Percentiles rank a stretch among this genome's conserved stretches.
Conservation (phyloP, 352 stramenopile genomes). For the Discostella stelligera region DNA sequence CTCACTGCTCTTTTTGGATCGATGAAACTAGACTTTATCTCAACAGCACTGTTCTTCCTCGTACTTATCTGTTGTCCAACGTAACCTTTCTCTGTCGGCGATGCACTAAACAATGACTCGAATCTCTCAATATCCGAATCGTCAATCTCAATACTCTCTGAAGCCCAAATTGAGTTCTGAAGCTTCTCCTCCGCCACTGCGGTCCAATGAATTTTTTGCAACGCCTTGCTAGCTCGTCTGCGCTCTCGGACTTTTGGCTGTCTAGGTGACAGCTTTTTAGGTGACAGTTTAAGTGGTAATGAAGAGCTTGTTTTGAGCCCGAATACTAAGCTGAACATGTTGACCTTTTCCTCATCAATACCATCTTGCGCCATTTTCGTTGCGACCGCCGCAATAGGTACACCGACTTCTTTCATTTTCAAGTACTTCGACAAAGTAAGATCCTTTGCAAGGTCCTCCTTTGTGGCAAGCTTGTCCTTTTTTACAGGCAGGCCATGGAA, state of each 20-base stretch:
- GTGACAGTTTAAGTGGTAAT: not conserved
- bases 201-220: conserved; percentile 55
- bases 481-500: conserved; percentile 12
- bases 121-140: conserved; percentile 38
- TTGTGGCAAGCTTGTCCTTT: conserved; percentile 13
- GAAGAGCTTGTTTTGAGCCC: conserved; percentile 11
- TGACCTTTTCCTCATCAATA: conserved; percentile 40
- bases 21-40: conserved; percentile 28
- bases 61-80: conserved; percentile 5
- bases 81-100: conserved; percentile 11
- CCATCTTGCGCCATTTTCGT: conserved; percentile 49
- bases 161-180: conserved; percentile 45
- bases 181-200: conserved; percentile 31
- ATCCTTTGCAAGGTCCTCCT: conserved; percentile 47
- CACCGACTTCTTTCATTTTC: conserved; percentile 46
- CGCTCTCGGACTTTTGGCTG: not conserved
- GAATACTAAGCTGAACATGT: conserved; percentile 30
- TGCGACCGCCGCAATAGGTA: conserved; percentile 33
- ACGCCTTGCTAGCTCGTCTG: conserved; percentile 34
- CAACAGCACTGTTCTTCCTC: not conserved
- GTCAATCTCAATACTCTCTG: conserved; percentile 21
- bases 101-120: conserved; percentile 36
- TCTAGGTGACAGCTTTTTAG: conserved; percentile 1
- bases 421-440: conserved; percentile 33
- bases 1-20: conserved; percentile 40